Conservation (phyloP, 176 grass and related monocot genomes). For the Pontederia crassipes region DNA sequence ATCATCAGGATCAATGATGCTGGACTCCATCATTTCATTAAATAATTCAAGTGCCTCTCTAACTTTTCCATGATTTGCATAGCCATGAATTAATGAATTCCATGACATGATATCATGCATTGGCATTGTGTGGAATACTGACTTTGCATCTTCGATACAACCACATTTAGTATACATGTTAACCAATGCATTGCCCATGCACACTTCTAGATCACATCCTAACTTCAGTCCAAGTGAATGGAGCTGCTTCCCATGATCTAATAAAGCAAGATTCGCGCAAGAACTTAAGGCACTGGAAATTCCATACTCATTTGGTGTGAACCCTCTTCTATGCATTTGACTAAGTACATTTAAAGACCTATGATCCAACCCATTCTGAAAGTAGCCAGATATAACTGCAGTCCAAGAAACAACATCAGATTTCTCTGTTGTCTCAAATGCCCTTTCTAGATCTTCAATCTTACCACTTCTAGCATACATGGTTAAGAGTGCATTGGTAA, state of each 20-base stretch:
- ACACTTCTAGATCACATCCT: conserved; percentile 43
- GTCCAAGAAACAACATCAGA: conserved; percentile 70
- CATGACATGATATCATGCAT: conserved; percentile 41
- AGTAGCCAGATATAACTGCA: conserved; percentile 48
- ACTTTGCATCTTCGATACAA: conserved; percentile 31
- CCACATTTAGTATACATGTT: conserved; percentile 77
- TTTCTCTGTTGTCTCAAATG: conserved; percentile 23
- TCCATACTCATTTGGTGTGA: conserved; percentile 47
- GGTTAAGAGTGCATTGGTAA: conserved; percentile 52
- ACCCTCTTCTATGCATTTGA: conserved; percentile 46
- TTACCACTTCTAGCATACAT: conserved; percentile 59
- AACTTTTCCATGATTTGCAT: conserved; percentile 47
- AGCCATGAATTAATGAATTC: conserved; percentile 71
- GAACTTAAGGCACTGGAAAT: conserved; percentile 68
- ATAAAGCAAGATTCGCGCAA: conserved; percentile 48
- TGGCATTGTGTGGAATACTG: conserved; percentile 39
- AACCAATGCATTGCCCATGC: conserved; percentile 49
- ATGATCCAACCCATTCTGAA: conserved; percentile 47
- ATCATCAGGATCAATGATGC: conserved; percentile 25
- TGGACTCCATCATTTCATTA: conserved; percentile 22
- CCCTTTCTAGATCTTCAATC: conserved; percentile 25
- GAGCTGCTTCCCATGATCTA: conserved; percentile 56
- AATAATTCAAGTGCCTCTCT: conserved; percentile 28
- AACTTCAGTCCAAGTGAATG: conserved; percentile 64
- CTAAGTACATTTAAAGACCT: conserved; percentile 41